phyloP scores from a whole-genome alignment of 2,329 filamentous ascomycete species.

The Aspergillus floridensis region DNA sequence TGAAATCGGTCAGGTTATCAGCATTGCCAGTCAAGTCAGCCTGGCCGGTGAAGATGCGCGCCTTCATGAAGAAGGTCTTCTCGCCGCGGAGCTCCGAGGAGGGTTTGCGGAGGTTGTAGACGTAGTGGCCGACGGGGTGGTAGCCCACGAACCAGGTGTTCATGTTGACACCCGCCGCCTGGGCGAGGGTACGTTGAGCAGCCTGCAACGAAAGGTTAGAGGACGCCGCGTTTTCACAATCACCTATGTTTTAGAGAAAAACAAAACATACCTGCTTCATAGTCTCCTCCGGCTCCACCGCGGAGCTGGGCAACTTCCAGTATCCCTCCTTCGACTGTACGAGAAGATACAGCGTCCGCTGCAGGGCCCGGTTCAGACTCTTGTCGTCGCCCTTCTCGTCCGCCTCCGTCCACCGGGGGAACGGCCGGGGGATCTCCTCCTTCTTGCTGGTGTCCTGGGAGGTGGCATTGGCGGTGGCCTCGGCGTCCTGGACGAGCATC shows the following conservation, averaged over 20 bases:
- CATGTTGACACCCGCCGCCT: constrained; percentile 87
- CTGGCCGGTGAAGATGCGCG: constrained; percentile 95
- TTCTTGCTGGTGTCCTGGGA: constrained; percentile 50
- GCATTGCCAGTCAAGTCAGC: constrained; percentile 71
- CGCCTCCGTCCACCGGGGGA: constrained; percentile 70
- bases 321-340: constrained; percentile 66
- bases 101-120: constrained; percentile 55
- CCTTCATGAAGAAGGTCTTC: constrained; percentile 96
- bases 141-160: constrained; percentile 97
- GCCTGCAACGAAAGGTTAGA: constrained; percentile 54
- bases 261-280: constrained; percentile 71
- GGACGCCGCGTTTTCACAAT: neutral
- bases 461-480: constrained; percentile 46
- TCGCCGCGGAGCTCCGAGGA: constrained; percentile 57
- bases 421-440: constrained; percentile 67
- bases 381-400: constrained; percentile 71
- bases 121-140: constrained; percentile 78
- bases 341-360: constrained; percentile 81
- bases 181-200: constrained; percentile 72
- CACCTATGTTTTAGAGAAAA: neutral
- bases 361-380: constrained; percentile 75
- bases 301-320: constrained; percentile 81
- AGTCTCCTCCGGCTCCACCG: constrained; percentile 68
- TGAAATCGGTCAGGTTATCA: constrained; percentile 75
- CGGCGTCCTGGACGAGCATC: constrained; percentile 71